phyloP scores from a whole-genome alignment of 140 eudicot species.

The Anethum foeniculum region DNA sequence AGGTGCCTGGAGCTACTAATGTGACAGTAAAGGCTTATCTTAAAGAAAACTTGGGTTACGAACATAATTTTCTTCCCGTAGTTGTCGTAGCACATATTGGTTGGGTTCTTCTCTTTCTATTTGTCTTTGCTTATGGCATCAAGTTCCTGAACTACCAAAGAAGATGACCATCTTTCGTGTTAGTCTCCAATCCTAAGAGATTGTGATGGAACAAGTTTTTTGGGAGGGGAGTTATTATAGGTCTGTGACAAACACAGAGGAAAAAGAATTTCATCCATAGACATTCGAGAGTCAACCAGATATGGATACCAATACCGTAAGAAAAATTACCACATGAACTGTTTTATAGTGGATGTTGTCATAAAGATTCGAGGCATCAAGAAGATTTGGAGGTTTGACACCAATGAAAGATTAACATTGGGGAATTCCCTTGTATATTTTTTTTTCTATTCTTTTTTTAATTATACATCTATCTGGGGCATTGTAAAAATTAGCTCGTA shows the following conservation, averaged over 20 bases:
- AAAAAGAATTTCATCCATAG: neutral
- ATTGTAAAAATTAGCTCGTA: too few relatives aligned
- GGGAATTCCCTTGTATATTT: too few relatives aligned
- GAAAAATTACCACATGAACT: too few relatives aligned
- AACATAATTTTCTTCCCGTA: constrained; percentile 1
- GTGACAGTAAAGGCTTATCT: constrained; percentile 1
- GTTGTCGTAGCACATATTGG: neutral
- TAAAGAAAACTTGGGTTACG: constrained; percentile 1
- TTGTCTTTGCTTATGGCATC: constrained; percentile 8
- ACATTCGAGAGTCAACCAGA: too few relatives aligned
- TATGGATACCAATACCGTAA: too few relatives aligned
- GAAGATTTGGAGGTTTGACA: too few relatives aligned
- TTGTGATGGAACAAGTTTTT: neutral
- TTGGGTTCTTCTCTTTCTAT: constrained; percentile 8
- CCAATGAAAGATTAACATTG: too few relatives aligned
- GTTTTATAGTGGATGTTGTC: too few relatives aligned
- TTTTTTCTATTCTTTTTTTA: too few relatives aligned
- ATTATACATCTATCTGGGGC: too few relatives aligned
- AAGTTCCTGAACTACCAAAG: constrained; percentile 12
- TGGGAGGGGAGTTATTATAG: neutral
- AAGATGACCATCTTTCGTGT: neutral
- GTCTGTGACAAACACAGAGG: neutral
- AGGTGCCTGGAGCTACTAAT: constrained; percentile 9
- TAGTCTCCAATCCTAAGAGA: neutral
- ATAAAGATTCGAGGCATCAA: too few relatives aligned